Evolutionary conservation across 2,329 filamentous ascomycete species (phyloP), one percentile per base, ranked within the genome.

Genomic region (Epichloe sp.): DNA sequence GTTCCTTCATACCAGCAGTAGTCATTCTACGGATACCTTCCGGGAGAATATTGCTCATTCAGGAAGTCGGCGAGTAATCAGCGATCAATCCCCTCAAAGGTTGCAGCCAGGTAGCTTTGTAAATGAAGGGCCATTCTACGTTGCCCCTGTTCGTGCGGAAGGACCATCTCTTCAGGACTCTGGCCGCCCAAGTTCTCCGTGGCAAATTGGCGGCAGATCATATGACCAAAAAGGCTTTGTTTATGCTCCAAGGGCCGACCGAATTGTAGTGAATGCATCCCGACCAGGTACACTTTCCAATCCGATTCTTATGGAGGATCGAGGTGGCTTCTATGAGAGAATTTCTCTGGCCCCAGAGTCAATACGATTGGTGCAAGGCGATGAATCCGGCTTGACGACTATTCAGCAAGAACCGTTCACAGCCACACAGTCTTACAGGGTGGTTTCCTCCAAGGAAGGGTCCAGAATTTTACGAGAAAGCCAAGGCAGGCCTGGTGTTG

Each of bases 271-370:
- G 49, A 62, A 67, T 53, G 58, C 58, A 47, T 55, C 60, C 49
- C 59, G 63, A 44, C 59, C 59, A 17, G 67, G 65, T 48, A 60
- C 57, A 23, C 60, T 60, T 40, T 58, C 58, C n/a, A 64, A 62
- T 21, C 63, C 63, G 17, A 60, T 69, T 45, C 49, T 68, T 55
- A 70, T 71, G 67, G 66, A 70, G 54, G 65, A 70, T 56, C 62
- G 66, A 34, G 66, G 65, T 51, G 65, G 65, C 15, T 68, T 68
- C 49, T 66, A 59, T 53, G 67, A 67, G 54, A 65, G 63, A 51
- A 59, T 68, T 37, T 54, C 49, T 23, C 10, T 50, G 31, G 34
- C 37, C 2, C 41, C 34, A 23, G 47, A 50, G 21, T 38, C 49
- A 42, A 49, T 19, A 31, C 8, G 8, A 23, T 21, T 36, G 8